Evolutionary conservation across 768 basidiomycete species (phyloP).

Genomic region (Lactarius evosmus): DNA sequence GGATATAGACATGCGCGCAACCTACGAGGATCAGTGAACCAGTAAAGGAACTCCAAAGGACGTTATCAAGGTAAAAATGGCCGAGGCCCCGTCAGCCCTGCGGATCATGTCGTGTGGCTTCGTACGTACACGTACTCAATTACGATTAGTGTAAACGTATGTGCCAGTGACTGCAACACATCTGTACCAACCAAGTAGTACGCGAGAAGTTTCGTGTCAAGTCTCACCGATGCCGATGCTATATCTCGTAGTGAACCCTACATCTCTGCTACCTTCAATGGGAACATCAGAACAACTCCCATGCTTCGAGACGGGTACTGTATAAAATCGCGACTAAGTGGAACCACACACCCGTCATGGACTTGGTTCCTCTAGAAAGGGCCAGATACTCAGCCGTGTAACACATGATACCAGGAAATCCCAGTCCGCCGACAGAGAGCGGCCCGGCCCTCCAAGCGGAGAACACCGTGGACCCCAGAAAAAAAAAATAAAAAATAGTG

Average conservation of each 20-base stretch:
- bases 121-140: constrained; percentile 21
- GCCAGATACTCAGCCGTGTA: neutral
- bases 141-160: constrained; percentile 1
- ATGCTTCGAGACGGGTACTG: neutral
- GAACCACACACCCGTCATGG: neutral
- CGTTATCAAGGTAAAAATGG: constrained; percentile 5
- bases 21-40: constrained; percentile 15
- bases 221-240: neutral
- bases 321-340: neutral
- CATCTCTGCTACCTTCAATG: neutral
- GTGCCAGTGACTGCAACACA: neutral
- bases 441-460: constrained; percentile 10
- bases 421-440: neutral
- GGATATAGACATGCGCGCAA: constrained; percentile 11
- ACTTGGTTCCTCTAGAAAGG: neutral
- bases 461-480: neutral
- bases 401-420: neutral
- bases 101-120: constrained; percentile 21
- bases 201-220: neutral
- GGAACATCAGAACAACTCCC: neutral
- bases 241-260: constrained; percentile 2
- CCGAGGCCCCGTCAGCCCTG: constrained; percentile 12
- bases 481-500: neutral
- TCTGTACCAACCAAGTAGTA: constrained; percentile 6
- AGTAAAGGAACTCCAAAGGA: constrained; percentile 1